Base-by-base conservation (phyloP, 495 filamentous ascomycete species). In the Podospora fimiseda region DNA sequence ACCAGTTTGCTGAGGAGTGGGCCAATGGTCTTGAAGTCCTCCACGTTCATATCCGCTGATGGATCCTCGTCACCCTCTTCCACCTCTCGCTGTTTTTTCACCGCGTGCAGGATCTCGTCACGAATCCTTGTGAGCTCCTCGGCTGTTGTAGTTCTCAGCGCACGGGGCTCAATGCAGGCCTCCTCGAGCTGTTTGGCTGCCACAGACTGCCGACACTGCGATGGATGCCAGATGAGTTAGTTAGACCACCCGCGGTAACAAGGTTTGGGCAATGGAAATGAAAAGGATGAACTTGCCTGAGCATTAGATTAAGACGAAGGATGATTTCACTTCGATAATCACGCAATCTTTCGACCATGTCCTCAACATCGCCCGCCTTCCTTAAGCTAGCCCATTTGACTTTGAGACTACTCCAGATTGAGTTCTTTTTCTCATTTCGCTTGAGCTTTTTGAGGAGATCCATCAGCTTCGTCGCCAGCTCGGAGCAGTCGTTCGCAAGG, bases 341-440 rank as follows among this genome's bases (percentile, higher is more conserved):
- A 3, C 23, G 21, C 14, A 54, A 33, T 13, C 43, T 30, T n/a
- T 48, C 14, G 15, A 48, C 23, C 8, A 54, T 40, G 7, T 14
- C 19, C 23, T 37, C 30, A n/a, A 54, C 43, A 19, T 54, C 52
- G 14, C 18, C 24, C 11, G 24, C 23, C 52, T 43, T 47, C 13
- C 18, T 16, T 5, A 55, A n/a, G 45, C 44, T 48, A 2, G 20
- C 23, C 45, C 52, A 55, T 5, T 47, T 46, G n/a, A 36, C 43
- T 14, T 20, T 13, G 15, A 54, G 30, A n/a, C 24, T 36, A 14
- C 19, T 15, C 49, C 49, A 38, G 7, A 21, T n/a, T 13, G 48
- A 50, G 48, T 50, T 38, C 18, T 40, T 38, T 16, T 40, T 50
- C 21, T 36, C 48, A 20, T 23, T 22, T 11, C 43, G 43, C 49